A percentile compares a stretch with the other conserved stretches of the same genome.
These are phyloP conservation scores for Metschnikowia dekortorum DNA, from an alignment of 805 yeast genomes.

Conservation along the genomic window DNA sequence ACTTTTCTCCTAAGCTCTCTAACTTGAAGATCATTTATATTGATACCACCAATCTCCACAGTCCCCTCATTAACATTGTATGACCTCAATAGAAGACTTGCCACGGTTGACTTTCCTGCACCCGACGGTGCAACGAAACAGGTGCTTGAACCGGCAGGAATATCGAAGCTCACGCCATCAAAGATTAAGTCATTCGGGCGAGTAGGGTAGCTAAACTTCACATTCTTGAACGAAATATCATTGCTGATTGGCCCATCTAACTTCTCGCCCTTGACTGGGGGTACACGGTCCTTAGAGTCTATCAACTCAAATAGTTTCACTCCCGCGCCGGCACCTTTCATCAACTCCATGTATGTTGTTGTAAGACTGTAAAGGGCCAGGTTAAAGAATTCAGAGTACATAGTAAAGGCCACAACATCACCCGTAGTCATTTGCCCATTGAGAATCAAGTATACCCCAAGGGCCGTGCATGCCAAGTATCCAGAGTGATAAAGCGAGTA, in stretches of 20 bases:
- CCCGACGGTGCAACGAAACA: slow-evolving; percentile 56
- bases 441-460: slow-evolving; percentile 40
- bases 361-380: slow-evolving; percentile 42
- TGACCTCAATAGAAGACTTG: slow-evolving; percentile 48
- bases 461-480: slow-evolving; percentile 38
- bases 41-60: slow-evolving; percentile 48
- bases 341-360: slow-evolving; percentile 42
- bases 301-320: slow-evolving; percentile 40
- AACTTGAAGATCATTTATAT: slow-evolving; percentile 46
- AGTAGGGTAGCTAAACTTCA: slow-evolving; percentile 40
- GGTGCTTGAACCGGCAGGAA: slow-evolving; percentile 34
- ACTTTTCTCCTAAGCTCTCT: slow-evolving; percentile 43
- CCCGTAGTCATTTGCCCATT: slow-evolving; percentile 45
- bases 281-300: slow-evolving; percentile 34
- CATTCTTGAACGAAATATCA: slow-evolving; percentile 36
- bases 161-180: slow-evolving; percentile 33
- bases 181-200: slow-evolving; percentile 35
- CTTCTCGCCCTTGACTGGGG: slow-evolving; percentile 32
- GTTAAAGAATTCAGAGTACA: slow-evolving; percentile 42
- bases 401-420: slow-evolving; percentile 43
- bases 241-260: slow-evolving; percentile 21
- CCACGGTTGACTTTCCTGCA: slow-evolving; percentile 58
- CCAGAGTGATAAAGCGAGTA: slow-evolving; percentile 41
- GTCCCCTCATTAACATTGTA: slow-evolving; percentile 47
- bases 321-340: slow-evolving; percentile 48